phyloP scores from a whole-genome alignment of 73 alveolate genomes.

The Symbiodinium pilosum region DNA sequence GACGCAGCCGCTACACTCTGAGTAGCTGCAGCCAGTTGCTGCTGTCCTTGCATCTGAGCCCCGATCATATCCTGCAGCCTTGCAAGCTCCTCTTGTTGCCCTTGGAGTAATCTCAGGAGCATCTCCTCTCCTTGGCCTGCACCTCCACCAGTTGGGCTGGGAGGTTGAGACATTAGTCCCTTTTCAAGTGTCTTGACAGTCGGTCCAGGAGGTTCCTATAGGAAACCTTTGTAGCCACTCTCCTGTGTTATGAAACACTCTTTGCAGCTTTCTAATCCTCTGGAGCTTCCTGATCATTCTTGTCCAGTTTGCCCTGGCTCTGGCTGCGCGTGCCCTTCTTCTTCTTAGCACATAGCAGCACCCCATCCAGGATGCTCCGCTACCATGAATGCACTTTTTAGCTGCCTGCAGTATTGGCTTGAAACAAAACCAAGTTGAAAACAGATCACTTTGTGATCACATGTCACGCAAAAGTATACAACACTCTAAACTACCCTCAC shows the following conservation, averaged over 20 bases:
- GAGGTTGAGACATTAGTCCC: not conserved
- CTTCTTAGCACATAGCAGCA: not conserved
- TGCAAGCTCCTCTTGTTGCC: not conserved
- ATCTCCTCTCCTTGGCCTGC: not conserved
- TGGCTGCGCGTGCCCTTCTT: too few species aligned
- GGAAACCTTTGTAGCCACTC: not conserved
- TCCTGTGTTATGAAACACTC: not conserved
- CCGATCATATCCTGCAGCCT: not conserved
- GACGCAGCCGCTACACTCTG: not conserved
- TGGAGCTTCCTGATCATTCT: not conserved
- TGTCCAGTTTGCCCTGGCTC: not conserved
- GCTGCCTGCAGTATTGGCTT: not conserved
- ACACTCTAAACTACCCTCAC: too few species aligned
- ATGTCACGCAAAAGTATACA: too few species aligned
- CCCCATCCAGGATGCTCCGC: not conserved
- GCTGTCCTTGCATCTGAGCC: not conserved
- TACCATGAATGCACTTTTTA: not conserved
- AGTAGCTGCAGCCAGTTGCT: not conserved
- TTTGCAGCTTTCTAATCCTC: not conserved
- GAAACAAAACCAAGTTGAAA: too few species aligned
- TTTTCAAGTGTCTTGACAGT: not conserved
- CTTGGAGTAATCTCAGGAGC: not conserved
- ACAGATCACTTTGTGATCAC: too few species aligned
- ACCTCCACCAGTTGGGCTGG: not conserved
- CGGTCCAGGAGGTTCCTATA: not conserved